Conservation (phyloP, 495 filamentous ascomycete species). For the Hyaloscypha hepaticicola region DNA sequence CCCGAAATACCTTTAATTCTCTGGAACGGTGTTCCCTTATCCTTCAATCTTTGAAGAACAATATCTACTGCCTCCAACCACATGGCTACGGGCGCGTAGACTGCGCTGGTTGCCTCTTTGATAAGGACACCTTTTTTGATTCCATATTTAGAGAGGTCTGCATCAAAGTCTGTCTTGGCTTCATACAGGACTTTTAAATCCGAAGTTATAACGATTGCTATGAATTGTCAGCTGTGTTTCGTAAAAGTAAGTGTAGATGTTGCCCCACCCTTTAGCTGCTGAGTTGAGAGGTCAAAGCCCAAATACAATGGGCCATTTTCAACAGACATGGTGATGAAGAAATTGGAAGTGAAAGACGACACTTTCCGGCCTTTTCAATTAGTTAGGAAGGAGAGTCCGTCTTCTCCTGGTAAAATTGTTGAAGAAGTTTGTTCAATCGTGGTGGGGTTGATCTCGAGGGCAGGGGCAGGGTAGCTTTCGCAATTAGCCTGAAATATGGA, state of each 20-base stretch:
- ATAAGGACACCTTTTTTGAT: constrained; percentile 85
- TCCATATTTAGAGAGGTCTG: constrained; percentile 73
- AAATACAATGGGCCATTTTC: constrained; percentile 68
- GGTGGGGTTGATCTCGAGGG: constrained; percentile 8
- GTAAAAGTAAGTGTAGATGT: constrained; percentile 5
- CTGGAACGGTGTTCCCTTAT: constrained; percentile 71
- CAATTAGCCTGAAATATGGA: constrained; percentile 21
- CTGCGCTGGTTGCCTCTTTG: constrained; percentile 78
- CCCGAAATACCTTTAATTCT: constrained; percentile 82
- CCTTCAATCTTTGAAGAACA: constrained; percentile 69
- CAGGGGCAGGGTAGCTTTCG: background rate
- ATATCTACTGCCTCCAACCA: constrained; percentile 92
- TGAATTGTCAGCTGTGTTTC: constrained; percentile 12
- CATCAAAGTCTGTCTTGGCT: constrained; percentile 73
- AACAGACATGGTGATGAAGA: constrained; percentile 37
- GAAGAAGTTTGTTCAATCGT: constrained; percentile 1
- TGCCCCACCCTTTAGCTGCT: constrained; percentile 79
- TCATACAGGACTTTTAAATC: constrained; percentile 72
- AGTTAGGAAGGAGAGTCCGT: background rate
- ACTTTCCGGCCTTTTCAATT: background rate
- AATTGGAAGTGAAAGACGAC: background rate
- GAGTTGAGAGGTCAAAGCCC: constrained; percentile 94
- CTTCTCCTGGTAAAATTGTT: background rate
- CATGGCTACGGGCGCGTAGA: constrained; percentile 89
- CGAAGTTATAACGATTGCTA: constrained; percentile 76